Evolutionary conservation across 2,329 filamentous ascomycete genomes (phyloP).

Genomic region (Hypocreales sp.): DNA sequence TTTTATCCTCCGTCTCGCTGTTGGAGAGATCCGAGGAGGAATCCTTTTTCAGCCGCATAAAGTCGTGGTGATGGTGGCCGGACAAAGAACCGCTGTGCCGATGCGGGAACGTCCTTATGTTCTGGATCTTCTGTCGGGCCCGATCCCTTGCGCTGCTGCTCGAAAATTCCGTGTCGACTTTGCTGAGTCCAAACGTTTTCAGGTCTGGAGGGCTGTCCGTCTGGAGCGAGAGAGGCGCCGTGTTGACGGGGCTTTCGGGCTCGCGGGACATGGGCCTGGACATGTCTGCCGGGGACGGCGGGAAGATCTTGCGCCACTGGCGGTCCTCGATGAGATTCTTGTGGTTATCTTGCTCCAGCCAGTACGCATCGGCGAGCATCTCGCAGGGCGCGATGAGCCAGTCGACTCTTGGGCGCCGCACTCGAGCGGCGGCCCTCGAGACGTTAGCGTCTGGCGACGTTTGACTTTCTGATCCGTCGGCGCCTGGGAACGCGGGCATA

Average conservation of each 20-base stretch:
- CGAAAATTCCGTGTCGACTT: constrained; percentile 23
- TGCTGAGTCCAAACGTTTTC: constrained; percentile 8
- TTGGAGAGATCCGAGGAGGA: constrained; percentile 47
- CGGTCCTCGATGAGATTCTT: constrained; percentile 70
- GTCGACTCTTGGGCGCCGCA: constrained; percentile 61
- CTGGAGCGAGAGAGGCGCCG: constrained; percentile 11
- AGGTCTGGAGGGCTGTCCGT: constrained; percentile 8
- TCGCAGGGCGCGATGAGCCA: constrained; percentile 78
- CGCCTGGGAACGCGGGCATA: constrained; percentile 30
- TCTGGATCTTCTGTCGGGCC: constrained; percentile 44
- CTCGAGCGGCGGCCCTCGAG: constrained; percentile 35
- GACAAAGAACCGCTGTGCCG: constrained; percentile 34
- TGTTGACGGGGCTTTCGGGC: constrained; percentile 10
- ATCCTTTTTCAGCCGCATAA: constrained; percentile 29
- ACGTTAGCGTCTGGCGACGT: constrained; percentile 26
- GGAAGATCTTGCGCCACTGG: constrained; percentile 58
- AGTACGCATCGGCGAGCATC: constrained; percentile 77
- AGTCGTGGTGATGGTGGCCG: constrained; percentile 23
- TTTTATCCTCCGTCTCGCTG: constrained; percentile 30
- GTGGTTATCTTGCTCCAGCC: constrained; percentile 72
- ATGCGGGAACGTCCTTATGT: constrained; percentile 36
- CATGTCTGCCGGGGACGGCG: constrained; percentile 16
- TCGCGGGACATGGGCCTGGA: constrained; percentile 16
- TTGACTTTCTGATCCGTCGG: constrained; percentile 27
- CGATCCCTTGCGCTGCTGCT: constrained; percentile 41